phyloP scores from a whole-genome alignment of 2,329 filamentous ascomycete genomes.

The Clonostachys rhizophaga region DNA sequence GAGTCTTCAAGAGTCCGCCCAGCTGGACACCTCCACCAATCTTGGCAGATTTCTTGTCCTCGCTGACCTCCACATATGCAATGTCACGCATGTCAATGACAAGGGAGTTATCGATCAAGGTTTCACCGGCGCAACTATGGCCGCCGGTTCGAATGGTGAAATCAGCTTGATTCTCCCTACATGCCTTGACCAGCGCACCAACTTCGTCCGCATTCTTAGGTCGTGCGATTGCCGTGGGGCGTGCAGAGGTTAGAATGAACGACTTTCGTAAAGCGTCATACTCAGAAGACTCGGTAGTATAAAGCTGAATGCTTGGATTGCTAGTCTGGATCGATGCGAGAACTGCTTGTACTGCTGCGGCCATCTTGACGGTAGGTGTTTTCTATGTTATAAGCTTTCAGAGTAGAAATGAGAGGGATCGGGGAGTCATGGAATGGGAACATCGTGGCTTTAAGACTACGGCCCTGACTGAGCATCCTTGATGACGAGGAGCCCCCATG shows the following conservation, averaged over 20 bases:
- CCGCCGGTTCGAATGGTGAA: constrained; percentile 1
- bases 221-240: constrained; percentile 1
- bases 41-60: constrained; percentile 1
- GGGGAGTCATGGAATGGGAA: no score
- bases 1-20: constrained; percentile 15
- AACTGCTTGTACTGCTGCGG: no score
- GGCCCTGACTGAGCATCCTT: no score
- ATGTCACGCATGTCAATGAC: constrained; percentile 2
- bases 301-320: not conserved
- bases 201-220: not conserved
- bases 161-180: not conserved
- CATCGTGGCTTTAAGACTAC: no score
- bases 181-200: not conserved
- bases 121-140: not conserved
- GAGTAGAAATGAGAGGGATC: no score
- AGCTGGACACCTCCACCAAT: constrained; percentile 10
- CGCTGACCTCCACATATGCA: not conserved
- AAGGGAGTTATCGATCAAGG: not conserved
- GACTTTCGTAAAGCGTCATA: not conserved
- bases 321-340: not conserved
- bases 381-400: no score
- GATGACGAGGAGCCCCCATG: no score
- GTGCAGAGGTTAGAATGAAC: not conserved
- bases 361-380: no score
- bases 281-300: not conserved